These are phyloP conservation scores for Cytospora mali DNA, from an alignment of 2,329 filamentous ascomycete genomes.

Conservation along the genomic window DNA sequence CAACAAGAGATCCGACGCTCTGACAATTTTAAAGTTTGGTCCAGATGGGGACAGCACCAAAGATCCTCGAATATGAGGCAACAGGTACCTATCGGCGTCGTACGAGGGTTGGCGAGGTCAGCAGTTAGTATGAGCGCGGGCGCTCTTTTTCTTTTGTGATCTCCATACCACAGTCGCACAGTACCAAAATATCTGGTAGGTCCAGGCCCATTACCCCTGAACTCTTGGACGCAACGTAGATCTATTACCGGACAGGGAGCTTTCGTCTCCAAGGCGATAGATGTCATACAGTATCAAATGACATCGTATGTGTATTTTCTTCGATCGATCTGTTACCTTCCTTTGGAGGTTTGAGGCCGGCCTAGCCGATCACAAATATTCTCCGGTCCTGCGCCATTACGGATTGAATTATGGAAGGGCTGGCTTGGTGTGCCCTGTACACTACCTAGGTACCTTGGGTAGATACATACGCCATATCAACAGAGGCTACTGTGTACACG, in stretches of 20 bases:
- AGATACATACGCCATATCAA: neutral
- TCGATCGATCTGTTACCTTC: neutral
- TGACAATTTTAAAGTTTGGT: neutral
- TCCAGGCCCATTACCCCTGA: conserved; percentile 20
- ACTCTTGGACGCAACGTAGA: conserved; percentile 12
- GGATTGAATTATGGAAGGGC: neutral
- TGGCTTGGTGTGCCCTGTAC: neutral
- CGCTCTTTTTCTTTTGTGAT: conserved; percentile 3
- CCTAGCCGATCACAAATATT: neutral
- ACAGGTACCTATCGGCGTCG: neutral
- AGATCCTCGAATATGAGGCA: neutral
- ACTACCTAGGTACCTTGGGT: too few relatives aligned
- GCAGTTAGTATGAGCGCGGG: conserved; percentile 12
- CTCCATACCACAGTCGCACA: neutral
- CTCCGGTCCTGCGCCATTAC: neutral
- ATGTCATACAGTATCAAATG: conserved; percentile 6
- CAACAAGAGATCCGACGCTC: neutral
- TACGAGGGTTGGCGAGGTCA: neutral
- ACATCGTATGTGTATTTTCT: neutral
- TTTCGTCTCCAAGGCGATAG: neutral
- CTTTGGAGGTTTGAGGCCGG: neutral
- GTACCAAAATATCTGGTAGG: neutral
- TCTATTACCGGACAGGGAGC: conserved; percentile 7
- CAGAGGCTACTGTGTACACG: neutral
- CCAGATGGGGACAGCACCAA: neutral